Base-by-base conservation (phyloP, 352 stramenopile genomes). In the Phytophthora pluvialis region DNA sequence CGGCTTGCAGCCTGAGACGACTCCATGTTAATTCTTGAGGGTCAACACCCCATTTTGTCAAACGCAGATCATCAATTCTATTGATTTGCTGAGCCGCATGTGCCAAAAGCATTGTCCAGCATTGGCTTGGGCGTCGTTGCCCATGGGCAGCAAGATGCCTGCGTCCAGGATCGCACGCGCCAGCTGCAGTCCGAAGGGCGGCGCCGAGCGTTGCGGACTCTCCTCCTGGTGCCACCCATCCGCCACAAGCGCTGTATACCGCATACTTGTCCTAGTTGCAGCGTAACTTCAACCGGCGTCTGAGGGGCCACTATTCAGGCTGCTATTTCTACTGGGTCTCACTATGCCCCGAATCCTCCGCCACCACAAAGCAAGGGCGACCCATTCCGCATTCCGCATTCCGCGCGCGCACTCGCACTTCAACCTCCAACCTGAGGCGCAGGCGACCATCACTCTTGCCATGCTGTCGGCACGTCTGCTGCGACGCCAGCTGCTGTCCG, bases 401-500 rank as follows among this genome's bases (percentile, higher is more conserved):
- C 46, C 31, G 36, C 57, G 12, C 55, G 13, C 33, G 15, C 21
- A 12, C 21, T 13, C 44, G 15, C 42, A 60, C 56, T 71, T 71
- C 63, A 71, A 67, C 63, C 43, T 49, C 28, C 11, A 35, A 2
- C 21, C 21, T 2, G 29, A 53, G 46, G 29, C 28, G 11, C n/a
- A 53, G 7, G 29, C 18, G 60, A 66, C 46, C 51, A 63, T 68
- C 57, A 70, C 56, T 64, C 65, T 28, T 53, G 59, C 35, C 16
- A 78, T 78, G 70, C 53, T 75, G 31, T 70, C 61, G 4, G 60
- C 60, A 29, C 70, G 65, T 16, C 15, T 70, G 25, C 47, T 78
- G 28, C 60, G 57, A 7, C 70, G 32, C 33, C 36, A 50, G 16
- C 29, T 66, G 13, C 51, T 60, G 46, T 15, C 26, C 11, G 28